Percentiles rank a stretch among this genome's conserved stretches.
These are phyloP conservation scores for Capronia americana DNA, from an alignment of 2,329 filamentous ascomycete genomes.

Conservation along the genomic window DNA sequence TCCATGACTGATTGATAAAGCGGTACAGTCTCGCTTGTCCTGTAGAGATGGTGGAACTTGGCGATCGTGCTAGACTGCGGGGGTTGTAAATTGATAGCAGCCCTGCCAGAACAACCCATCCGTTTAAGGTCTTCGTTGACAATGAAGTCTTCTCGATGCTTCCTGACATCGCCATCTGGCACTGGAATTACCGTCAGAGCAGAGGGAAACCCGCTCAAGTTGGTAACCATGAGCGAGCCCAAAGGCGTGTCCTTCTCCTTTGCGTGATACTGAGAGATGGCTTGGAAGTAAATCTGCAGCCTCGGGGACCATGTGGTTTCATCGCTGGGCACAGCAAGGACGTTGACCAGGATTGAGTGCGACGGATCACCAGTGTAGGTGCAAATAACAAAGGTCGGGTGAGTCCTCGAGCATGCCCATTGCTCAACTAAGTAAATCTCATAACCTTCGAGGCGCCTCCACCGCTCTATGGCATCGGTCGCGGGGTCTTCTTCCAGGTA, in stretches of 20 bases:
- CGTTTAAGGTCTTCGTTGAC: slow-evolving; percentile 95
- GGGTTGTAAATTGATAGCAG: slow-evolving; percentile 78
- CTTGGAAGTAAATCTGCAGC: slow-evolving; percentile 82
- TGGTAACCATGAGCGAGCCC: slow-evolving; percentile 91
- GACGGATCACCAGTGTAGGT: slow-evolving; percentile 89
- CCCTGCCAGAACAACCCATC: slow-evolving; percentile 86
- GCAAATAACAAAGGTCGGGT: slow-evolving; percentile 88
- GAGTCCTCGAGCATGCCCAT: slow-evolving; percentile 91
- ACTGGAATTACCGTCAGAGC: slow-evolving; percentile 90
- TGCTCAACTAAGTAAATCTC: slow-evolving; percentile 95
- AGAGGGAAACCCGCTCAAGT: slow-evolving; percentile 89
- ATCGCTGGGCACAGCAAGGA: slow-evolving; percentile 81
- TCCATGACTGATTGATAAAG: slow-evolving; percentile 82
- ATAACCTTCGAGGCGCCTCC: slow-evolving; percentile 76
- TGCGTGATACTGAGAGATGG: slow-evolving; percentile 83
- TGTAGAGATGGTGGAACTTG: slow-evolving; percentile 91
- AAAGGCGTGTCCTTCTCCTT: slow-evolving; percentile 79
- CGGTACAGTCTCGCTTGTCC: slow-evolving; percentile 80
- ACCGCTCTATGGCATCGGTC: slow-evolving; percentile 75
- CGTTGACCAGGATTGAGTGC: slow-evolving; percentile 77
- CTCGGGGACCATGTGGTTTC: slow-evolving; percentile 79
- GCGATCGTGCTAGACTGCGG: slow-evolving; percentile 82
- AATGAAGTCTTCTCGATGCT: slow-evolving; percentile 82
- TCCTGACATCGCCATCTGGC: slow-evolving; percentile 81
- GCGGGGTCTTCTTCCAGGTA: slow-evolving; percentile 86